A percentile compares a stretch with the other conserved stretches of the same genome.
These are phyloP conservation scores for Metschnikowia anglica DNA, from an alignment of 805 yeast species.

Conservation along the genomic window DNA sequence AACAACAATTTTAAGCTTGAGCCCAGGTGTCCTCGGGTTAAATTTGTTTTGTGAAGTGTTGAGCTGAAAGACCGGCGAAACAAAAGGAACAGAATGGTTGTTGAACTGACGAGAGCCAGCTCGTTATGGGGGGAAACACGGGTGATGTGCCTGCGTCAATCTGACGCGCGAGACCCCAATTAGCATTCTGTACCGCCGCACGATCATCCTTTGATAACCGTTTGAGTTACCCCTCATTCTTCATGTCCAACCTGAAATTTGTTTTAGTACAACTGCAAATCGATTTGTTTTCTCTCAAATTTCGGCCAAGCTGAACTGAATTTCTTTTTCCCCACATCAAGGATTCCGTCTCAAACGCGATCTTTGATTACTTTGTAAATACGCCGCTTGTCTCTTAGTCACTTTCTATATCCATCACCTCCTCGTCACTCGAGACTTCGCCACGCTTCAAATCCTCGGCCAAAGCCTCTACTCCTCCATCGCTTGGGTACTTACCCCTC, in stretches of 20 bases:
- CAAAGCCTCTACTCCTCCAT: conserved; percentile 31
- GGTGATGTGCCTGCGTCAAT: conserved; percentile 10
- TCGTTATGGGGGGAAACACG: conserved; percentile 4
- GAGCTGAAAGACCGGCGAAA: too few relatives aligned
- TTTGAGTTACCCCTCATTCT: too few relatives aligned
- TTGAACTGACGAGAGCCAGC: conserved; percentile 5
- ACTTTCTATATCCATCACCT: conserved; percentile 59
- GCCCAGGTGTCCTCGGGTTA: too few relatives aligned
- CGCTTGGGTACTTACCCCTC: conserved; percentile 1
- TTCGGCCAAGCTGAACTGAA: too few relatives aligned
- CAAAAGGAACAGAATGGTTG: too few relatives aligned
- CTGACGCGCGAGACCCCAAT: conserved; percentile 5
- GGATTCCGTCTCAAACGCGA: too few relatives aligned
- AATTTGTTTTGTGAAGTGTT: too few relatives aligned
- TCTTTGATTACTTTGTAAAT: neutral
- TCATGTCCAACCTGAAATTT: too few relatives aligned
- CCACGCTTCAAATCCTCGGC: conserved; percentile 46
- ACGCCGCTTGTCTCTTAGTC: conserved; percentile 32
- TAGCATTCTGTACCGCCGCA: neutral
- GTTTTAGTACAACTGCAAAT: too few relatives aligned
- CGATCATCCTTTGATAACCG: neutral
- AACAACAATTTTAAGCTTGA: too few relatives aligned
- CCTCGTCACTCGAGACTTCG: conserved; percentile 52
- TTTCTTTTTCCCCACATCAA: too few relatives aligned
- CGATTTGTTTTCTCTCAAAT: too few relatives aligned